Evolutionary conservation across 257 asterid species (phyloP).

Genomic region (Ehretia macrophylla): DNA sequence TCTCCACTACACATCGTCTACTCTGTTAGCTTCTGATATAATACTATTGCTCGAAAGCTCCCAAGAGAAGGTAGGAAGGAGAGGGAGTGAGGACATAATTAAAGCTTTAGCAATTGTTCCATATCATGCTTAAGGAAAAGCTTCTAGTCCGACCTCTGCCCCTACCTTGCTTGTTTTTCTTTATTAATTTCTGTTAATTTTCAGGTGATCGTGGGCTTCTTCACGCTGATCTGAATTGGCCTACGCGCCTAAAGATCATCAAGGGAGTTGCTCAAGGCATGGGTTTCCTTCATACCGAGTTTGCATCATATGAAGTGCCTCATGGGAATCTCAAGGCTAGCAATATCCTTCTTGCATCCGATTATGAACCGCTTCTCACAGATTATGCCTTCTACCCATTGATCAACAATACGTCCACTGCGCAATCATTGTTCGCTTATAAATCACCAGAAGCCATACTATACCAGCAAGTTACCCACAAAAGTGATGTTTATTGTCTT

Average conservation of each 20-base stretch:
- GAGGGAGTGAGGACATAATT: no score
- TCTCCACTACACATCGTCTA: no score
- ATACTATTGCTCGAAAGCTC: no score
- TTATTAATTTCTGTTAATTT: background rate
- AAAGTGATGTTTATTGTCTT: constrained; percentile 77
- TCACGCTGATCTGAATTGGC: constrained; percentile 68
- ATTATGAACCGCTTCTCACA: constrained; percentile 65
- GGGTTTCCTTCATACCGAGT: constrained; percentile 79
- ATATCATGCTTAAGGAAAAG: no score
- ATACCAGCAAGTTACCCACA: constrained; percentile 54
- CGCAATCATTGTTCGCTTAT: constrained; percentile 48
- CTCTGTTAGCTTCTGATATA: no score
- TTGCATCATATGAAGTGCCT: constrained; percentile 51
- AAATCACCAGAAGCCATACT: constrained; percentile 64
- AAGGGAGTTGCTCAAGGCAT: constrained; percentile 75
- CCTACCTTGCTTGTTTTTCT: no score
- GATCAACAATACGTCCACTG: constrained; percentile 47
- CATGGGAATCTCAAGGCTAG: constrained; percentile 94
- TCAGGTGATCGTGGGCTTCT: constrained; percentile 69
- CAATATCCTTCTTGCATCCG: constrained; percentile 59
- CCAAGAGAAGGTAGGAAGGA: no score
- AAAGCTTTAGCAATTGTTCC: no score
- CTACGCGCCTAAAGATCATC: constrained; percentile 58
- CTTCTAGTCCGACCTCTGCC: no score
- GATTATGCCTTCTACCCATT: constrained; percentile 69